phyloP scores from a whole-genome alignment of 768 basidiomycete species.

The Agaricus bisporus region DNA sequence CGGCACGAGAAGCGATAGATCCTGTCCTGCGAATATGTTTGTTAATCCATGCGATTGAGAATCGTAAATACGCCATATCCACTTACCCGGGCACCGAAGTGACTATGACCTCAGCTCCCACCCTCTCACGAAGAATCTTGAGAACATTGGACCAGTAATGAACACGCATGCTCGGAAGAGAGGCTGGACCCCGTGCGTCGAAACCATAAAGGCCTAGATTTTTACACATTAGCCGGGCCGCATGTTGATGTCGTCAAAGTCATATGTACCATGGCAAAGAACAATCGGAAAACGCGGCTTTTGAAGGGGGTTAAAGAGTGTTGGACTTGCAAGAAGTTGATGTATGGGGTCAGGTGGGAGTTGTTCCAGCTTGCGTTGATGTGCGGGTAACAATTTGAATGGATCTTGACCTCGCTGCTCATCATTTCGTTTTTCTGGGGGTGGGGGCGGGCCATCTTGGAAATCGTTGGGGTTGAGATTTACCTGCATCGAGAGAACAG shows the following conservation, averaged over 20 bases:
- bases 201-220: slow-evolving; percentile 86
- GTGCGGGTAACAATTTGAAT: slow-evolving; percentile 10
- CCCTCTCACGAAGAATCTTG: slow-evolving; percentile 65
- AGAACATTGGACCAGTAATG: slow-evolving; percentile 95
- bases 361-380: slow-evolving; percentile 14
- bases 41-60: not conserved
- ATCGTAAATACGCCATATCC: not conserved
- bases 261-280: slow-evolving; percentile 81
- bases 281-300: slow-evolving; percentile 87
- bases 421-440: slow-evolving; percentile 7
- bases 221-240: not conserved
- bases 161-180: slow-evolving; percentile 77
- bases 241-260: not conserved
- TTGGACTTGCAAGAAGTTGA: slow-evolving; percentile 68
- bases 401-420: slow-evolving; percentile 10
- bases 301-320: slow-evolving; percentile 71
- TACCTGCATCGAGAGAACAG: slow-evolving; percentile 16
- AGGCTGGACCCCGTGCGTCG: slow-evolving; percentile 78
- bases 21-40: slow-evolving; percentile 59
- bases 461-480: slow-evolving; percentile 13
- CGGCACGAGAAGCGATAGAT: slow-evolving; percentile 76
- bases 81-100: slow-evolving; percentile 89
- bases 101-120: slow-evolving; percentile 94
- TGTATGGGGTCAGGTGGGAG: slow-evolving; percentile 49
- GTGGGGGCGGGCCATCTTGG: slow-evolving; percentile 17